phyloP scores from a whole-genome alignment of 176 grass and related monocot species.

The Oryza meyeriana region DNA sequence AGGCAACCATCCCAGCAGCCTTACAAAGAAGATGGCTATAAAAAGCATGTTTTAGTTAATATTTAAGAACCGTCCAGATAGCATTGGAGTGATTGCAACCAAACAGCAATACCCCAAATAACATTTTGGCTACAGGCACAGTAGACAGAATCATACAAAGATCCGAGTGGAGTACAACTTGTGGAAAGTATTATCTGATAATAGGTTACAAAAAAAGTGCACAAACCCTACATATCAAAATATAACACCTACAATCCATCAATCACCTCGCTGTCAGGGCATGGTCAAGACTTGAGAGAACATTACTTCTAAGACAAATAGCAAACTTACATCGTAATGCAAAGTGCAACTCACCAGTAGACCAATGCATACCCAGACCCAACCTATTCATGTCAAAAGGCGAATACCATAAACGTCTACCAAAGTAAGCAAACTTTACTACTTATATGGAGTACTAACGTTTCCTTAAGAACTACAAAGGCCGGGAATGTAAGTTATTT shows the following conservation, averaged over 20 bases:
- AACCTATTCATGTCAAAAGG: not conserved
- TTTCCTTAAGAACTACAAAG: not conserved
- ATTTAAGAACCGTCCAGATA: not conserved
- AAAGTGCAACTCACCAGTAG: not conserved
- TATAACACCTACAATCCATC: not conserved
- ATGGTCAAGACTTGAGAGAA: not conserved
- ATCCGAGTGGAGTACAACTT: not conserved
- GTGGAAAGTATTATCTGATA: not conserved
- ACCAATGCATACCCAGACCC: not conserved
- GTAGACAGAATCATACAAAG: not conserved
- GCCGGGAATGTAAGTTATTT: no score
- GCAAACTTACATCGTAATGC: not conserved
- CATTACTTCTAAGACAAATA: not conserved
- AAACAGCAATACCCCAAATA: not conserved
- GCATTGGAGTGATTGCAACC: not conserved
- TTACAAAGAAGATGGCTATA: not conserved
- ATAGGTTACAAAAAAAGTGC: not conserved
- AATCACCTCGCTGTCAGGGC: not conserved
- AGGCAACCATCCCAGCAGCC: not conserved
- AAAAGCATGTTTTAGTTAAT: not conserved
- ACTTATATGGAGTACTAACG: not conserved
- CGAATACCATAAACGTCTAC: not conserved
- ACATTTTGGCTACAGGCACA: not conserved
- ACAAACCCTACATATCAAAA: not conserved
- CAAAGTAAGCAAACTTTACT: not conserved